A percentile compares a stretch with the other conserved stretches of the same genome.
phyloP scores from a whole-genome alignment of 306 rosid species.

The Parietaria judaica region DNA sequence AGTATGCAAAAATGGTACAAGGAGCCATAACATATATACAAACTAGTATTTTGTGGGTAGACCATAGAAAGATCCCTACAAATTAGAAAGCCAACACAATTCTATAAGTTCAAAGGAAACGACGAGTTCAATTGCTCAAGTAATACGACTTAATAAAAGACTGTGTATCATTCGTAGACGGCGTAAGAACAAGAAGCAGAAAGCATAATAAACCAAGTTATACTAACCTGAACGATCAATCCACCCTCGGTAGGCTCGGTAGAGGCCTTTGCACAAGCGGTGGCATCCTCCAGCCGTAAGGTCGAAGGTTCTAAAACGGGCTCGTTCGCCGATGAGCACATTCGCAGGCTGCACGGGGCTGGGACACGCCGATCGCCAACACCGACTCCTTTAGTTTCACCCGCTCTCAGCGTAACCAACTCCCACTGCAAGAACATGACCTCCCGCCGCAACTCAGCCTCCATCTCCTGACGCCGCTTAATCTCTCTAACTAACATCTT shows the following conservation, averaged over 20 bases:
- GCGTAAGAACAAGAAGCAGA: neutral
- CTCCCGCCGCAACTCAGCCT: constrained; percentile 49
- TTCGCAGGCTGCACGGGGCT: constrained; percentile 1
- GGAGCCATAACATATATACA: too few species aligned
- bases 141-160: too few species aligned
- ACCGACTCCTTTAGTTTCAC: neutral
- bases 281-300: constrained; percentile 3
- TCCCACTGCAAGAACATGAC: constrained; percentile 30
- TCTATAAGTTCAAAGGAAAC: too few species aligned
- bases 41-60: too few species aligned
- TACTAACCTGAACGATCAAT: constrained; percentile 40
- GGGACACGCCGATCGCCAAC: constrained; percentile 10
- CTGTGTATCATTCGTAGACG: too few species aligned
- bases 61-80: too few species aligned
- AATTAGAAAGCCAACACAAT: too few species aligned
- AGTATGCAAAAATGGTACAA: too few species aligned
- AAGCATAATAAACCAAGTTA: neutral
- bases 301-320: too few species aligned
- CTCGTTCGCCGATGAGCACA: too few species aligned
- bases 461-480: constrained; percentile 31
- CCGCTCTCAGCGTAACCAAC: constrained; percentile 18
- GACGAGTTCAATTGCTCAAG: too few species aligned
- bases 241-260: constrained; percentile 19
- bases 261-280: neutral
- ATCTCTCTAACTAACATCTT: constrained; percentile 31